Base-by-base conservation (phyloP, 768 basidiomycete species). In the Mycena epipterygia region DNA sequence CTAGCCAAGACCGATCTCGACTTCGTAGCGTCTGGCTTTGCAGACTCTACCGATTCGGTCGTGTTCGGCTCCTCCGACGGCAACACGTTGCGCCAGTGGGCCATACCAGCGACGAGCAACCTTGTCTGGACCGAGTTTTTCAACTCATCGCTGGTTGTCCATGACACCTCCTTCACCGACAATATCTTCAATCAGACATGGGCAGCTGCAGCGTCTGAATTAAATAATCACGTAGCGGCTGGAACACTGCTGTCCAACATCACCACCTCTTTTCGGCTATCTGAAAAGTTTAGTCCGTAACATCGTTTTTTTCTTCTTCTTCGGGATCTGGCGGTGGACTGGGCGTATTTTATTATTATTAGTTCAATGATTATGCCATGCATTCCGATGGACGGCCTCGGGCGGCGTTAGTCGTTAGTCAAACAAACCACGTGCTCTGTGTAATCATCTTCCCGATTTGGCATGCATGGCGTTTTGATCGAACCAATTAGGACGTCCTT, bases 31-130 rank as follows among this genome's bases (percentile, higher is more conserved):
- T 88, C 90, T 23, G 85, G 89, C 11, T 88, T 91, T 67, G 81
- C 86, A 12, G 84, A 83, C 13, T 77, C 88, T 25, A 82, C 83
- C 30, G 87, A 85, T 12, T 72, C 82, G 2, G 78, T 92, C 41
- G 91, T 91, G 75, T 92, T 91, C 76, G 91, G 91, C 21, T 88
- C 89, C 33, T 78, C 83, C 44, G 79, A 83, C 56, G 88, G 87
- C 6, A 76, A 76, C 21, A 79, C 82, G 27, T 75, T 91, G 57
- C 86, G 90, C 12, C 77, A 84, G 56, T 91, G 89, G 90, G 84
- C 88, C 9, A 85, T 90, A 58, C 79, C 81, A 39, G 81, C 78
- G 21, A 77, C 82, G 39, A 76, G 78, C 42, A 76, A 77, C 32
- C 79, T 90, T 39, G 74, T 81, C 27, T 92, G 91, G 91, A 80